Base-by-base conservation (phyloP, 2,329 filamentous ascomycete species). In the Pseudocercospora crystallina region DNA sequence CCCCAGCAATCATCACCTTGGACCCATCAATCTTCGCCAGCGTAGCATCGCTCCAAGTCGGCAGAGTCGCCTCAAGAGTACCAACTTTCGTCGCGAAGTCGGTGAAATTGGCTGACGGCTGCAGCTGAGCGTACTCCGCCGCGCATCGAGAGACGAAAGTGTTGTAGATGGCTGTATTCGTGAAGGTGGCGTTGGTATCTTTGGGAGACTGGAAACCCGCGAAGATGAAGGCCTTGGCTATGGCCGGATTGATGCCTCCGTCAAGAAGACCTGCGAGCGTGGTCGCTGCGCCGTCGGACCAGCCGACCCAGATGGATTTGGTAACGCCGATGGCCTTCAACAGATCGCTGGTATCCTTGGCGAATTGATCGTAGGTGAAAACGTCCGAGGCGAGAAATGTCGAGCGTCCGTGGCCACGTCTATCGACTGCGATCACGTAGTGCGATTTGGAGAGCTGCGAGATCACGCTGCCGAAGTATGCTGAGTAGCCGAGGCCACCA, bases 401-500 rank as follows among this genome's bases (percentile, higher is more conserved):
- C 8, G 69, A 69, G 15, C 72, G 70, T 17, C 72, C 72, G 49
- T 75, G 72, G 20, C 72, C 72, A 36, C 72, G 69, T 33, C 70
- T 69, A 51, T 74, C 72, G 26, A 74, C 56, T 8, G 71, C 71
- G 33, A 74, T 71, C 11, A 74, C 67, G 39, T 71, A 69, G 61
- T 69, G 61, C 4, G 64, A 66, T 5, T 66, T 61, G 15, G 57
- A 51, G 26, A 73, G 51, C 5, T 71, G 63, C 8, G 58, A 57
- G 55, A 74, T 72, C 39, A 74, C 71, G 40, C 65, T 55, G 45
- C 65, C 71, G 39, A 72, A 73, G 51, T 74, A 74, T 9, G 69
- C 69, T 9, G 70, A 73, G 61, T 72, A 72, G 17, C 71, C 71
- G 26, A 75, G 67, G 17, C 73, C 73, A 30, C 71, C 71, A 55